These are phyloP conservation scores for Bipolaris cookei DNA, from an alignment of 2,329 filamentous ascomycete species.

Conservation along the genomic window DNA sequence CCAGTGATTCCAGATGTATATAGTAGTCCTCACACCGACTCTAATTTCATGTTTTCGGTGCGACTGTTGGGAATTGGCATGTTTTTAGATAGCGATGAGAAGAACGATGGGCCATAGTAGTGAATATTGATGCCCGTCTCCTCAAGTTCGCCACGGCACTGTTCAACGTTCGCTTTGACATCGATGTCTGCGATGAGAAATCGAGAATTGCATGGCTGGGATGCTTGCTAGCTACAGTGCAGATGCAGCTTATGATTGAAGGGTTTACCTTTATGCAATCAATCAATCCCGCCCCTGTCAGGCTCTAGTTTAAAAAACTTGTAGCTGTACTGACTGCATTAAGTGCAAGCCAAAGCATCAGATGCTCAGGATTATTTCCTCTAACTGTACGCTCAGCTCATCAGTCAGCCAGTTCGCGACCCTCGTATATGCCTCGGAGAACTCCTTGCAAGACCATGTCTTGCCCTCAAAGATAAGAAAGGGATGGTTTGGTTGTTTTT, in stretches of 20 bases:
- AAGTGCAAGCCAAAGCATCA: conserved; percentile 49
- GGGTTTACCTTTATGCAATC: conserved; percentile 48
- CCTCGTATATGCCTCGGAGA: conserved; percentile 35
- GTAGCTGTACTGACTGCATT: conserved; percentile 43
- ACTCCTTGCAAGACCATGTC: conserved; percentile 44
- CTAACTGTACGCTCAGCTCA: conserved; percentile 39
- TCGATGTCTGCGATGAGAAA: conserved; percentile 54
- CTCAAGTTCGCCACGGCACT: conserved; percentile 33
- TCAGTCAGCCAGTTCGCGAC: conserved; percentile 48
- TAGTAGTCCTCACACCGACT: conserved; percentile 39
- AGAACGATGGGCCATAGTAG: conserved; percentile 39
- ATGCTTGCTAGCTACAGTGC: conserved; percentile 54
- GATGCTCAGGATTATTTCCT: conserved; percentile 47
- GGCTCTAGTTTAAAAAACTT: conserved; percentile 48
- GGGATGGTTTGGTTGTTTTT: conserved; percentile 37
- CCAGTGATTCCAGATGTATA: conserved; percentile 49
- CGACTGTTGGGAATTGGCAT: conserved; percentile 35
- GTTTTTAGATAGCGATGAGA: conserved; percentile 30
- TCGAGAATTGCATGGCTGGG: conserved; percentile 56
- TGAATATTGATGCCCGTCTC: conserved; percentile 32
- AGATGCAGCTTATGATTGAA: not conserved
- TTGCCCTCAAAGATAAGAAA: conserved; percentile 48
- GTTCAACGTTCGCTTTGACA: conserved; percentile 57
- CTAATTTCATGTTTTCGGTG: conserved; percentile 29
- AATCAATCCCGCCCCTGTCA: conserved; percentile 44